These are phyloP conservation scores for Botrytis elliptica DNA, from an alignment of 2,329 filamentous ascomycete species.

Conservation along the genomic window DNA sequence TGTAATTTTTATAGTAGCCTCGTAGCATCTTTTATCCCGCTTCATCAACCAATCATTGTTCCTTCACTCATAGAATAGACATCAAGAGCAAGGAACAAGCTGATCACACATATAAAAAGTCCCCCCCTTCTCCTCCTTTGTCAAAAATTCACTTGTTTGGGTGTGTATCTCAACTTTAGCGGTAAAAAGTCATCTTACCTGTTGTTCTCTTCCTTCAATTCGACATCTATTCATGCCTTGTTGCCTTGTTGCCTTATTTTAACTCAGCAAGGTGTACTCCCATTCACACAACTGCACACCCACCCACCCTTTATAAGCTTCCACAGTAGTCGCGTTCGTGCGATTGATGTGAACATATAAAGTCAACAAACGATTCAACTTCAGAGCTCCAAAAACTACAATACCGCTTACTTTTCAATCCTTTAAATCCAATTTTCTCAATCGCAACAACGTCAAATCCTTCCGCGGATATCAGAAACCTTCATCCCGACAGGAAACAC, in stretches of 20 bases:
- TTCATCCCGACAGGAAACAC: neutral
- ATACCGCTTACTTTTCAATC: no score
- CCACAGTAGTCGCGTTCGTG: conserved; percentile 1
- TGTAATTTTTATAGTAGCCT: neutral
- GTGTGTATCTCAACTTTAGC: conserved; percentile 5
- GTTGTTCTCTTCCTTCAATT: neutral
- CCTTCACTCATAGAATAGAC: neutral
- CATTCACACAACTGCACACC: neutral
- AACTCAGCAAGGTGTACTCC: no score
- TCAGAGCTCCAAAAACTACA: neutral
- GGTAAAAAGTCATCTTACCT: neutral
- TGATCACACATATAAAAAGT: conserved; percentile 14
- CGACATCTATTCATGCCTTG: neutral
- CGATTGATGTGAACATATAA: conserved; percentile 2
- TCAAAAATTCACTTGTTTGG: neutral
- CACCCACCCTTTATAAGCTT: neutral
- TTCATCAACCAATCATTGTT: neutral
- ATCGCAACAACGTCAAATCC: neutral
- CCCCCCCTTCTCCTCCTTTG: conserved; percentile 11
- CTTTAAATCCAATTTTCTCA: neutral
- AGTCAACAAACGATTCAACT: conserved; percentile 3
- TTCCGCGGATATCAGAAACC: neutral
- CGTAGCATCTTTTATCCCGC: neutral
- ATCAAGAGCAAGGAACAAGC: conserved; percentile 4
- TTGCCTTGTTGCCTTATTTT: neutral